These are phyloP conservation scores for Termitomyces bulborhizus DNA, from an alignment of 768 basidiomycete genomes.

Conservation along the genomic window DNA sequence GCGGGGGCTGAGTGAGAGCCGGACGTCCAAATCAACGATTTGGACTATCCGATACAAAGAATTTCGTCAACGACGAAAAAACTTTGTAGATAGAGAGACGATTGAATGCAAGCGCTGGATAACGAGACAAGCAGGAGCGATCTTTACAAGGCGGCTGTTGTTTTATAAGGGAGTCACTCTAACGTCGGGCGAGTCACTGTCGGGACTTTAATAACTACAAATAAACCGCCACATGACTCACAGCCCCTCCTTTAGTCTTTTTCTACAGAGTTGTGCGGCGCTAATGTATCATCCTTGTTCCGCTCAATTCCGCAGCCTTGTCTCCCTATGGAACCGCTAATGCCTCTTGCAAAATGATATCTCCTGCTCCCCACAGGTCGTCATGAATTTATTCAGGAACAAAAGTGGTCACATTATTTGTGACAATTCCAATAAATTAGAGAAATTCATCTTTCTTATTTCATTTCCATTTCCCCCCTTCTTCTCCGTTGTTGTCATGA, in stretches of 20 bases:
- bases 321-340: neutral
- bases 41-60: conserved; percentile 38
- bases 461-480: conserved; percentile 6
- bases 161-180: conserved; percentile 12
- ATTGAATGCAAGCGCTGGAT: conserved; percentile 5
- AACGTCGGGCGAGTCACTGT: conserved; percentile 17
- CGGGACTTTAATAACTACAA: conserved; percentile 14
- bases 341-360: neutral
- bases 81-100: conserved; percentile 3
- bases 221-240: conserved; percentile 20
- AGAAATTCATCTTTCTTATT: conserved; percentile 7
- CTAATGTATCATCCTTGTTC: neutral
- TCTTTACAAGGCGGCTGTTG: neutral
- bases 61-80: conserved; percentile 27
- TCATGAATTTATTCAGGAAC: neutral
- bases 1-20: conserved; percentile 22
- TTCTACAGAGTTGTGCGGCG: neutral
- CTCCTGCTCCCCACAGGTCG: too few relatives aligned
- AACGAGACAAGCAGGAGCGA: neutral
- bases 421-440: conserved; percentile 13
- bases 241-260: conserved; percentile 6
- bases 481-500: conserved; percentile 31
- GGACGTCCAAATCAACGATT: conserved; percentile 37
- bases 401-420: conserved; percentile 4
- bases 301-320: neutral